These are phyloP conservation scores for Trifolium pratense DNA, from an alignment of 306 rosid species.

Conservation along the genomic window DNA sequence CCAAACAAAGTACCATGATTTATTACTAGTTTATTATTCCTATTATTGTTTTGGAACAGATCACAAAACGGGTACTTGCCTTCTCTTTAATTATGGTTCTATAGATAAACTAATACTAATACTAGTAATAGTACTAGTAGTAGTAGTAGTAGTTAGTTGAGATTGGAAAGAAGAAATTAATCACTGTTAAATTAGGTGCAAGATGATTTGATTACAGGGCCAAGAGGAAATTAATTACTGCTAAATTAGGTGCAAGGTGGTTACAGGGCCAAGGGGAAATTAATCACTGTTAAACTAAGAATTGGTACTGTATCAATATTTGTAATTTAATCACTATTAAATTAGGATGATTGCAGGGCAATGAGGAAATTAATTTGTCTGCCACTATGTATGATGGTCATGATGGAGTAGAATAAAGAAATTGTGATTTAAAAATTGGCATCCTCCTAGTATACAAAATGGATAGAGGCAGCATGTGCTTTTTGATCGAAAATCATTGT, in stretches of 20 bases:
- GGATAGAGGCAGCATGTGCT: conserved; percentile 26
- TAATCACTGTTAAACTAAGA: neutral
- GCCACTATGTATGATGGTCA: conserved; percentile 49
- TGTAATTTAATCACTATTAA: neutral
- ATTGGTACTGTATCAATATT: too few species aligned
- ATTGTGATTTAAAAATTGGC: conserved; percentile 53
- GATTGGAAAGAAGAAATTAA: conserved; percentile 19
- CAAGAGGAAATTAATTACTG: conserved; percentile 42
- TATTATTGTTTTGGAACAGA: conserved; percentile 22
- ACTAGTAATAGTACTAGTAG: neutral
- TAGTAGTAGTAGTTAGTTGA: neutral
- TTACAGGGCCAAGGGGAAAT: conserved; percentile 48
- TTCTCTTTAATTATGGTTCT: conserved; percentile 31
- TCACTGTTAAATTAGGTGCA: conserved; percentile 41
- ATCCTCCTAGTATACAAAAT: conserved; percentile 58
- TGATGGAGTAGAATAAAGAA: conserved; percentile 45
- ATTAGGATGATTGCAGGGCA: conserved; percentile 43
- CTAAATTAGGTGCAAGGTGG: conserved; percentile 41
- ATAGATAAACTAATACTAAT: neutral
- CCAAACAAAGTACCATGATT: conserved; percentile 39
- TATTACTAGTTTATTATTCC: conserved; percentile 20
- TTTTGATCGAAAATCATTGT: conserved; percentile 38
- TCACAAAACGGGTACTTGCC: conserved; percentile 1
- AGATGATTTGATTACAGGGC: conserved; percentile 53
- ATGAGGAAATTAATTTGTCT: conserved; percentile 50